Evolutionary conservation across 2,329 filamentous ascomycete species (phyloP).

Genomic region (Nigrospora oryzae): DNA sequence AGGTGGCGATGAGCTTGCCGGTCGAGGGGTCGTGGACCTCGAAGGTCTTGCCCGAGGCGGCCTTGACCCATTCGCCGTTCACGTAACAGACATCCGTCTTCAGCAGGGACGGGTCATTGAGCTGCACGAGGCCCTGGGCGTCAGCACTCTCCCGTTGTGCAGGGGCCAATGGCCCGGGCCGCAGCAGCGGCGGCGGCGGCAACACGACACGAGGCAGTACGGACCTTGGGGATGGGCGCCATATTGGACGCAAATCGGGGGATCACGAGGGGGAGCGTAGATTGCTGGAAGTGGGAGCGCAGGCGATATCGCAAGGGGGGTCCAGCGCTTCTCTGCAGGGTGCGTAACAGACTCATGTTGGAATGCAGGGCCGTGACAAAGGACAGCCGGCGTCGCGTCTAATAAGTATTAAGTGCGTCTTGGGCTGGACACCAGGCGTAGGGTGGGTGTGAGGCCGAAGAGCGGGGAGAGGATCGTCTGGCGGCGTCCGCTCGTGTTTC

Average conservation of each 20-base stretch:
- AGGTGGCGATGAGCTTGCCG: constrained; percentile 70
- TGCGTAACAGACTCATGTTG: constrained; percentile 17
- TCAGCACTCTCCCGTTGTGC: too few relatives aligned
- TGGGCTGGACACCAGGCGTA: too few relatives aligned
- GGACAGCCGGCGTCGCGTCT: too few relatives aligned
- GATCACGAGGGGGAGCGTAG: constrained; percentile 16
- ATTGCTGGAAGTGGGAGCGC: constrained; percentile 19
- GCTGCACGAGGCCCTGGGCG: constrained; percentile 30
- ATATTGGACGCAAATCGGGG: constrained; percentile 19
- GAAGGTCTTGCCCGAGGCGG: constrained; percentile 85
- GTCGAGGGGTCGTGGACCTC: constrained; percentile 81
- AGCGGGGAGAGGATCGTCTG: too few relatives aligned
- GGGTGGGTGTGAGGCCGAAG: too few relatives aligned
- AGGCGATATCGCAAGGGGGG: constrained; percentile 13
- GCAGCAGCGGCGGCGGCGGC: too few relatives aligned
- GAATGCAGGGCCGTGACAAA: neutral
- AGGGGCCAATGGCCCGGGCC: too few relatives aligned
- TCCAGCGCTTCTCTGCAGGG: constrained; percentile 12
- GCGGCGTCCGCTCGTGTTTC: too few relatives aligned
- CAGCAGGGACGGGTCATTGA: constrained; percentile 73
- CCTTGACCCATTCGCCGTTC: constrained; percentile 85
- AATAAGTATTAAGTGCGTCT: too few relatives aligned
- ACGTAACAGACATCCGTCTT: constrained; percentile 78
- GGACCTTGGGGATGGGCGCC: constrained; percentile 9
- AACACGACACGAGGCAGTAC: neutral